Evolutionary conservation across 129 eudicot species (phyloP).

Genomic region (Centaurea solstitialis): DNA sequence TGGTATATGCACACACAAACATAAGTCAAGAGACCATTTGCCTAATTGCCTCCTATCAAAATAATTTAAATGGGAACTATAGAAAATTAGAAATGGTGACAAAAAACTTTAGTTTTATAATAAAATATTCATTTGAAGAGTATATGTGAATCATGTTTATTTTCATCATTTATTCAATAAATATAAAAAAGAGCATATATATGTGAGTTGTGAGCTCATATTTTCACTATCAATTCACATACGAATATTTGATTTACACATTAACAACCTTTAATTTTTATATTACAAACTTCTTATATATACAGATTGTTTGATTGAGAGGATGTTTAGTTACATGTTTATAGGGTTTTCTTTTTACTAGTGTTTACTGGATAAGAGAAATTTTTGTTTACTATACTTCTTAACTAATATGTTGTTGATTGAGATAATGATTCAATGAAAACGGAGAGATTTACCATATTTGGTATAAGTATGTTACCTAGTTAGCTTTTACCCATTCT

Average conservation of each 20-base stretch:
- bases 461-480: no score
- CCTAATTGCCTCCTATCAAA: background rate
- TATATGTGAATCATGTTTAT: background rate
- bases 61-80: no score
- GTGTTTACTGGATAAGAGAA: background rate
- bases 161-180: no score
- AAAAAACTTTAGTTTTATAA: no score
- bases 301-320: background rate
- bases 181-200: no score
- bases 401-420: no score
- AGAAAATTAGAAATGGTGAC: no score
- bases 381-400: background rate
- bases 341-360: background rate
- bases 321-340: background rate
- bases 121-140: background rate
- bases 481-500: no score
- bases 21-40: background rate
- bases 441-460: background rate
- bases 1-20: background rate
- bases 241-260: background rate
- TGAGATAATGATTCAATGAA: no score
- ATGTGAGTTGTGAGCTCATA: background rate
- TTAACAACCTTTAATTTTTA: background rate
- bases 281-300: no score
- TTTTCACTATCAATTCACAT: background rate